Percentiles rank a stretch among this genome's conserved stretches.
Evolutionary conservation across 2,329 filamentous ascomycete species (phyloP).

Genomic region (Nothophaeocryptopus gaeumannii): DNA sequence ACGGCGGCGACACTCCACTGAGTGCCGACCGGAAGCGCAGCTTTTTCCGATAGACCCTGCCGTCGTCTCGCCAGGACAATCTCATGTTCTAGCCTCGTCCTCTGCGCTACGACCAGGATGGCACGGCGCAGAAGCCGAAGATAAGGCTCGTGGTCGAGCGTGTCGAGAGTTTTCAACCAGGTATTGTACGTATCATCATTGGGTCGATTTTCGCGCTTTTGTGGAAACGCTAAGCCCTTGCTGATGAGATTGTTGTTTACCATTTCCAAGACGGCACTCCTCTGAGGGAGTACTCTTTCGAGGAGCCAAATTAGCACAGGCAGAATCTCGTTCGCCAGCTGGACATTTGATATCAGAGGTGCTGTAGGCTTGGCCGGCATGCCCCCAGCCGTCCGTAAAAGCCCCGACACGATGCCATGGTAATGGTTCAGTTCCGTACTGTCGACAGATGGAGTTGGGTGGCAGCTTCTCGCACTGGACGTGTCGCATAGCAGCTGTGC

Average conservation of each 20-base stretch:
- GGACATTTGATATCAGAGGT: slow-evolving; percentile 3
- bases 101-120: slow-evolving; percentile 5
- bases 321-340: slow-evolving; percentile 9
- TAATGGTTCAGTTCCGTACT: slow-evolving; percentile 1
- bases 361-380: not conserved
- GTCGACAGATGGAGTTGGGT: not conserved
- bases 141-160: slow-evolving; percentile 15
- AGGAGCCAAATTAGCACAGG: slow-evolving; percentile 15
- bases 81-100: not conserved
- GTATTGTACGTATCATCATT: slow-evolving; percentile 16
- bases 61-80: too few species aligned
- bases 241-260: slow-evolving; percentile 19
- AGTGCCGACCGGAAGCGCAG: too few species aligned
- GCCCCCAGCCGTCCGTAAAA: not conserved
- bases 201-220: slow-evolving; percentile 14
- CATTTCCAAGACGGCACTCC: slow-evolving; percentile 16
- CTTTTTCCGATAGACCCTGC: too few species aligned
- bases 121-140: slow-evolving; percentile 11
- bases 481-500: slow-evolving; percentile 53
- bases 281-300: slow-evolving; percentile 2
- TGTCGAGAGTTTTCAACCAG: slow-evolving; percentile 19
- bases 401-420: slow-evolving; percentile 3
- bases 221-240: slow-evolving; percentile 18
- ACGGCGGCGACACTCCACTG: not conserved
- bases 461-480: too few species aligned